Evolutionary conservation across 2,329 filamentous ascomycete genomes (phyloP).

Genomic region (Stemphylium beticola): DNA sequence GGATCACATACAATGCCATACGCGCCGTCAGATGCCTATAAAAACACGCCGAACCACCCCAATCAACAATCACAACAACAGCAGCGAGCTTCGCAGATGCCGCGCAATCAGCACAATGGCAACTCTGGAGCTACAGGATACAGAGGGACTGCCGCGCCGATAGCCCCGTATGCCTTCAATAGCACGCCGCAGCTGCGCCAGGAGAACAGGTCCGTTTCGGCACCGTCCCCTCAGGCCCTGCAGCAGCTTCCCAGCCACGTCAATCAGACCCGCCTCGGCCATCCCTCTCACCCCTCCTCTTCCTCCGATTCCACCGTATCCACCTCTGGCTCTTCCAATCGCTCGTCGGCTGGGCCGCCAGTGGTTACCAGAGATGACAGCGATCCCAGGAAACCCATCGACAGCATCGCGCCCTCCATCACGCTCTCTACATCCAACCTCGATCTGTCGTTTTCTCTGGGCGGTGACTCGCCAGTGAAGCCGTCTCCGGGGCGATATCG

Average conservation of each 20-base stretch:
- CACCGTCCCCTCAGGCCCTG: slow-evolving; percentile 54
- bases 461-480: slow-evolving; percentile 67
- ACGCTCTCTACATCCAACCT: slow-evolving; percentile 60
- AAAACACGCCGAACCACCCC: slow-evolving; percentile 45
- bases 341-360: slow-evolving; percentile 47
- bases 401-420: slow-evolving; percentile 54
- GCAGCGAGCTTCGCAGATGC: slow-evolving; percentile 50
- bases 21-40: slow-evolving; percentile 56
- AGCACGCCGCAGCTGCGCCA: slow-evolving; percentile 61
- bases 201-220: slow-evolving; percentile 62
- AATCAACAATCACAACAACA: slow-evolving; percentile 36
- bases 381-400: slow-evolving; percentile 46
- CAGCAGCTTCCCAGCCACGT: slow-evolving; percentile 36
- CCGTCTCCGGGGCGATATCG: slow-evolving; percentile 84
- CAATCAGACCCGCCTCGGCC: slow-evolving; percentile 39
- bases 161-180: slow-evolving; percentile 59
- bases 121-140: slow-evolving; percentile 49
- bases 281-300: slow-evolving; percentile 49
- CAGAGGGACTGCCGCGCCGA: slow-evolving; percentile 53
- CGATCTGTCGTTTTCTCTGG: slow-evolving; percentile 61
- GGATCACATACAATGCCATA: slow-evolving; percentile 59
- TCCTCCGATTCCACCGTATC: slow-evolving; percentile 53
- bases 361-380: slow-evolving; percentile 58
- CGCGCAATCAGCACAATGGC: slow-evolving; percentile 53
- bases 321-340: slow-evolving; percentile 58